Evolutionary conservation across 192 early-diverging fungal genomes (phyloP).

Genomic region (Entrophospora sp.): DNA sequence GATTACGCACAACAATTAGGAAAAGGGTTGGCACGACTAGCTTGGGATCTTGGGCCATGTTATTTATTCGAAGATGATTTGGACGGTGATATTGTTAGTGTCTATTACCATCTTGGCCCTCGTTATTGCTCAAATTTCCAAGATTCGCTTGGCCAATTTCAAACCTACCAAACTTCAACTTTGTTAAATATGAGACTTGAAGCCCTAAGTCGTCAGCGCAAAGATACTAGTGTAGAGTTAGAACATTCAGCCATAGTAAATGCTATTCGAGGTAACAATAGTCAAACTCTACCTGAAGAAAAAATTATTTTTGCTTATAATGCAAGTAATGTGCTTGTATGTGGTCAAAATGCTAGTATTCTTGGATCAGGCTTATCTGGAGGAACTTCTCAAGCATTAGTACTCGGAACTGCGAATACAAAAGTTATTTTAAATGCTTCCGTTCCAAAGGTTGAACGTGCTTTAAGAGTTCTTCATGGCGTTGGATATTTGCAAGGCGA

Average conservation of each 20-base stretch:
- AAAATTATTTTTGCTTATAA: conserved; percentile 55
- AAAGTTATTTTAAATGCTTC: conserved; percentile 42
- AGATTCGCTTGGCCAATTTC: conserved; percentile 54
- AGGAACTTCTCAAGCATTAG: conserved; percentile 23
- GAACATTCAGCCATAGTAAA: conserved; percentile 44
- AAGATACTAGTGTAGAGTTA: conserved; percentile 19
- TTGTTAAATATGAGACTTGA: conserved; percentile 41
- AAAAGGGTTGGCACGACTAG: conserved; percentile 26
- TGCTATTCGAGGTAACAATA: conserved; percentile 42
- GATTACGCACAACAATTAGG: conserved; percentile 4
- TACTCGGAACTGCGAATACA: conserved; percentile 9
- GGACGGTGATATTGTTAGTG: conserved; percentile 48
- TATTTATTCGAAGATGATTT: conserved; percentile 55
- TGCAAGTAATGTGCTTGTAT: conserved; percentile 39
- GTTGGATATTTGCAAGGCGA: conserved; percentile 43
- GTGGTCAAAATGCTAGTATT: conserved; percentile 29
- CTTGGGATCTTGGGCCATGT: conserved; percentile 57
- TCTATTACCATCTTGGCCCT: conserved; percentile 55
- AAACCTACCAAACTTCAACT: conserved; percentile 57
- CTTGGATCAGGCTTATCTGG: conserved; percentile 24
- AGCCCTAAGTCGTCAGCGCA: conserved; percentile 28
- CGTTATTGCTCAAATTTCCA: conserved; percentile 58
- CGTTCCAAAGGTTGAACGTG: conserved; percentile 44
- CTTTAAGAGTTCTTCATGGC: conserved; percentile 27
- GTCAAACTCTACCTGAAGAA: conserved; percentile 46